phyloP scores from a whole-genome alignment of 2,329 filamentous ascomycete species.

The Colletotrichum horii region DNA sequence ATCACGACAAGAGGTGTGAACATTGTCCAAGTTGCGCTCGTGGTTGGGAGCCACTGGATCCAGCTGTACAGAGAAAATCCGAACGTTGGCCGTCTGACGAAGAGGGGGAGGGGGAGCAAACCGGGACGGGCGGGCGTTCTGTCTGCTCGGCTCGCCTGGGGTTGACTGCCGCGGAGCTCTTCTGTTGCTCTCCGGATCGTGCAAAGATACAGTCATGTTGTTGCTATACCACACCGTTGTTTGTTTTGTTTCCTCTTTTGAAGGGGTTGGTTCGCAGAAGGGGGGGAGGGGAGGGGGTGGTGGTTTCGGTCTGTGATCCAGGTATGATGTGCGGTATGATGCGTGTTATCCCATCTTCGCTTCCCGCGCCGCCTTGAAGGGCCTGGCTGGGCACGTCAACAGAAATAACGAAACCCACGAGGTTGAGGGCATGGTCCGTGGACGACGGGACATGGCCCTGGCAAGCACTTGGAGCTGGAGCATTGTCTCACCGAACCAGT shows the following conservation, averaged over 20 bases:
- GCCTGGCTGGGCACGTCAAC: neutral
- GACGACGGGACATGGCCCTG: neutral
- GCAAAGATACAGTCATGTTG: neutral
- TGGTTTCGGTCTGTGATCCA: neutral
- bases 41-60: neutral
- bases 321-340: neutral
- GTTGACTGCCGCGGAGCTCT: neutral
- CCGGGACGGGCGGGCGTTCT: neutral
- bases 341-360: neutral
- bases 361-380: neutral
- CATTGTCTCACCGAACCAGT: neutral
- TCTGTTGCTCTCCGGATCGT: neutral
- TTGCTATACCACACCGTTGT: neutral
- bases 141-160: neutral
- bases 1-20: conserved; percentile 7
- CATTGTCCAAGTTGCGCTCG: neutral
- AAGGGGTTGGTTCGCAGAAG: neutral
- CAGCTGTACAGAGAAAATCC: neutral
- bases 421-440: neutral
- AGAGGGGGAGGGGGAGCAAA: neutral
- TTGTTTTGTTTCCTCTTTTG: conserved; percentile 1
- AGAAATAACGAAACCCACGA: neutral
- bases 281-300: neutral
- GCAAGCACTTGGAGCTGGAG: neutral
- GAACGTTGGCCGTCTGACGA: conserved; percentile 12